phyloP scores from a whole-genome alignment of 1,284 basidiomycete genomes.

The Sanghuangporus sanghuang region DNA sequence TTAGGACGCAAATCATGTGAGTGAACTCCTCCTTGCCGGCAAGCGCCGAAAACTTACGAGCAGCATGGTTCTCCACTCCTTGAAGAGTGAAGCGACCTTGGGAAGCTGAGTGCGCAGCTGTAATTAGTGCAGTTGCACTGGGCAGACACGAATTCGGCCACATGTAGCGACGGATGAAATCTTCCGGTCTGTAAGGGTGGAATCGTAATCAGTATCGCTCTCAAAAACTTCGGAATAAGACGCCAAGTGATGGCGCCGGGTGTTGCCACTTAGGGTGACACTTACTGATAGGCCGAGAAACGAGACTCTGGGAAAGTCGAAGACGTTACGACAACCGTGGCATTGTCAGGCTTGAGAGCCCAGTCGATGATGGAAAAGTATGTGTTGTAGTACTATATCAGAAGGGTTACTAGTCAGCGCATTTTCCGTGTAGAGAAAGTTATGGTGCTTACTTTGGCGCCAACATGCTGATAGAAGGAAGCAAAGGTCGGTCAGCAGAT shows the following conservation, averaged over 20 bases:
- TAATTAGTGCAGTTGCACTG: constrained; percentile 69
- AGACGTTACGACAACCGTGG: constrained; percentile 41
- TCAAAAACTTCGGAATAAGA: not conserved
- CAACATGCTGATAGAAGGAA: constrained; percentile 48
- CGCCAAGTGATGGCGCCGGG: not conserved
- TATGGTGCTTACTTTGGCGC: constrained; percentile 41
- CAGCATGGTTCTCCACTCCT: constrained; percentile 77
- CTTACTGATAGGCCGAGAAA: constrained; percentile 24
- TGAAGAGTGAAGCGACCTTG: constrained; percentile 78
- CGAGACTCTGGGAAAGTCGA: constrained; percentile 47
- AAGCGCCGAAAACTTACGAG: constrained; percentile 22
- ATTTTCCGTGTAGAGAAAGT: not conserved
- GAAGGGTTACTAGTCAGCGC: not conserved
- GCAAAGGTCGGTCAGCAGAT: constrained; percentile 2
- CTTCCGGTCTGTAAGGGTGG: constrained; percentile 28
- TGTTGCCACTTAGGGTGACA: constrained; percentile 1
- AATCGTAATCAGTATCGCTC: not conserved
- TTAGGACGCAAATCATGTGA: not conserved
- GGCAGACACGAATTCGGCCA: constrained; percentile 91
- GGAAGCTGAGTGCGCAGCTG: constrained; percentile 58
- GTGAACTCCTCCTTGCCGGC: not conserved
- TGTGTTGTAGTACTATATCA: constrained; percentile 46
- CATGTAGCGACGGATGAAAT: constrained; percentile 89
- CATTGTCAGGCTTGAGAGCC: constrained; percentile 36
- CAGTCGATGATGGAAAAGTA: constrained; percentile 64